Evolutionary conservation across 139 green algal species (phyloP).

Genomic region (Coelastrella sp.): DNA sequence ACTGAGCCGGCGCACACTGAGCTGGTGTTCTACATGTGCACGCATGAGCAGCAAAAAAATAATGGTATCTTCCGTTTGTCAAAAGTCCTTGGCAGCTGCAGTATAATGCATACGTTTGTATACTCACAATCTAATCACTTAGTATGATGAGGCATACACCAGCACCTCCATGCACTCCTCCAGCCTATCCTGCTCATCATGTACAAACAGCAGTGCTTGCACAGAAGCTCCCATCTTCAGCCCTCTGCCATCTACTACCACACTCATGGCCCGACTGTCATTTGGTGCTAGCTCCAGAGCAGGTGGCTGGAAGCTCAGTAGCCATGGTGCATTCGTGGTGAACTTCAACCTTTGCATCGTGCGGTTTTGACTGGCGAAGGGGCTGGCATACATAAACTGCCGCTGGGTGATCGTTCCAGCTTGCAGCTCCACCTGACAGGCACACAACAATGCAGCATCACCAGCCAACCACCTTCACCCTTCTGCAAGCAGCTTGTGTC

Average conservation of each 20-base stretch:
- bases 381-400: background rate
- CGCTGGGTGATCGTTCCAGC: background rate
- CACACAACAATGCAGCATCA: too few relatives aligned
- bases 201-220: conserved; percentile 18
- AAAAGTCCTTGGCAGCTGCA: too few relatives aligned
- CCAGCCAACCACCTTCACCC: too few relatives aligned
- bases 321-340: conserved; percentile 3
- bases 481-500: too few relatives aligned
- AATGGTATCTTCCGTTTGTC: too few relatives aligned
- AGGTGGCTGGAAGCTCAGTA: conserved; percentile 20
- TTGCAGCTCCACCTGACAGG: background rate
- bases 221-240: background rate
- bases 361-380: background rate
- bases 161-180: conserved; percentile 21
- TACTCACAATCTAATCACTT: too few relatives aligned
- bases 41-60: too few relatives aligned
- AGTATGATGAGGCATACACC: background rate
- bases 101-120: too few relatives aligned
- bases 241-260: conserved; percentile 6
- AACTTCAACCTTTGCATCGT: background rate
- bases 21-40: too few relatives aligned
- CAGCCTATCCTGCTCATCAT: conserved; percentile 8
- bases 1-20: too few relatives aligned
- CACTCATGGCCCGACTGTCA: background rate
- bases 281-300: background rate